These are phyloP conservation scores for Gymnopilus dilepis DNA, from an alignment of 768 basidiomycete genomes.

Conservation along the genomic window DNA sequence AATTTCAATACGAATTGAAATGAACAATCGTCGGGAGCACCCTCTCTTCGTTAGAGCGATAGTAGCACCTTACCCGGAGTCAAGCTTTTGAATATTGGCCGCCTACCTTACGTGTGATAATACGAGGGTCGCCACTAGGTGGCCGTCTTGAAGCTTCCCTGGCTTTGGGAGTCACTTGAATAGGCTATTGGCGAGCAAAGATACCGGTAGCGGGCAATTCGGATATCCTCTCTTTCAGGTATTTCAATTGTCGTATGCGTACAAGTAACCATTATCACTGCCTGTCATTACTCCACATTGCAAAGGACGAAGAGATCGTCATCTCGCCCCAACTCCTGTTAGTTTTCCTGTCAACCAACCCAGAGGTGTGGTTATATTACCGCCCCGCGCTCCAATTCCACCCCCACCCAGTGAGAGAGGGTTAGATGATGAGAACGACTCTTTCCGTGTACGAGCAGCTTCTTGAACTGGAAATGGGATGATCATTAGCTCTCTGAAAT, in stretches of 20 bases:
- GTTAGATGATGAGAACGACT: conserved; percentile 82
- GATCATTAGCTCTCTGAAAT: conserved; percentile 10
- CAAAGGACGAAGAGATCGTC: conserved; percentile 15
- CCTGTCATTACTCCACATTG: conserved; percentile 1
- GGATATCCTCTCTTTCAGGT: conserved; percentile 10
- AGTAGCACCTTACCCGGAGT: neutral
- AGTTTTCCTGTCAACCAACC: conserved; percentile 82
- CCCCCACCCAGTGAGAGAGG: conserved; percentile 77
- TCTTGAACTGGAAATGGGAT: conserved; percentile 57
- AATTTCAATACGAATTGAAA: neutral
- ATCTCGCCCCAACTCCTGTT: conserved; percentile 65
- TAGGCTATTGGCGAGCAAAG: conserved; percentile 10
- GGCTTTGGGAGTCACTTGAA: conserved; percentile 14
- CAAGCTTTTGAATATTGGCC: neutral
- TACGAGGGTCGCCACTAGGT: neutral
- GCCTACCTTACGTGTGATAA: neutral
- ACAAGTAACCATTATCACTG: no score
- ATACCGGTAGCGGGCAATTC: conserved; percentile 9
- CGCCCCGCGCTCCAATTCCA: conserved; percentile 64
- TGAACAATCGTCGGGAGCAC: neutral
- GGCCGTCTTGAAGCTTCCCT: neutral
- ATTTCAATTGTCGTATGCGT: neutral
- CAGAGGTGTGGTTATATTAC: conserved; percentile 70
- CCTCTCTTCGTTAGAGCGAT: neutral
- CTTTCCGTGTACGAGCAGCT: conserved; percentile 73